phyloP scores from a whole-genome alignment of 371 early-diverging fungal species.

The Apophysomyces variabilis region DNA sequence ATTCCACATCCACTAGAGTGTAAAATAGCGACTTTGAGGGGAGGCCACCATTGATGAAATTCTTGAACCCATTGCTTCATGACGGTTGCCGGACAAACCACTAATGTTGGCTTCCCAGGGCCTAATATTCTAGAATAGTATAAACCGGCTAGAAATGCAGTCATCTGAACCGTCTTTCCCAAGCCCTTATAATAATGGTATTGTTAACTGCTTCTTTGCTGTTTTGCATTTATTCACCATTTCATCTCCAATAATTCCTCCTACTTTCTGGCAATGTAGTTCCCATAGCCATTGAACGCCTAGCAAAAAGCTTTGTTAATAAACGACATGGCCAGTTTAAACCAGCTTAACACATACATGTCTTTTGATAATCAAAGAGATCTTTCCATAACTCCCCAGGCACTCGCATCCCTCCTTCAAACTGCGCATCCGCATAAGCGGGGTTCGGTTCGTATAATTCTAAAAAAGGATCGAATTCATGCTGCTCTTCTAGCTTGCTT shows the following conservation, averaged over 20 bases:
- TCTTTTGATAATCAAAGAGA: constrained; percentile 93
- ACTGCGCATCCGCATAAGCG: constrained; percentile 56
- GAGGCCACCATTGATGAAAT: constrained; percentile 96
- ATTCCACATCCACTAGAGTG: constrained; percentile 86
- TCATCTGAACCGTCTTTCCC: constrained; percentile 97
- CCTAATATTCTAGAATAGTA: constrained; percentile 59
- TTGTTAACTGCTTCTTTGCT: too few relatives aligned
- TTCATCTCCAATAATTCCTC: constrained; percentile 98
- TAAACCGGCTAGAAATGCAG: constrained; percentile 80
- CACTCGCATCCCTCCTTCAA: constrained; percentile 65
- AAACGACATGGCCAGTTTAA: background rate
- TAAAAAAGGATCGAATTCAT: constrained; percentile 29
- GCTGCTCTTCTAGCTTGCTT: constrained; percentile 10
- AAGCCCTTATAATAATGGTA: constrained; percentile 64
- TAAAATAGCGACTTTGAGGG: constrained; percentile 85
- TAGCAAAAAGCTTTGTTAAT: background rate
- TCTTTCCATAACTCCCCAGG: constrained; percentile 87
- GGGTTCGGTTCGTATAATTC: constrained; percentile 74
- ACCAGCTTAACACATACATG: constrained; percentile 43
- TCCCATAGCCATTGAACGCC: constrained; percentile 95
- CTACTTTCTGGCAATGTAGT: constrained; percentile 84
- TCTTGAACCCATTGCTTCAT: constrained; percentile 97
- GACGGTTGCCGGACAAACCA: constrained; percentile 97
- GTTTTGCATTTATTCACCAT: constrained; percentile 62
- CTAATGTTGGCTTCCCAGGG: constrained; percentile 63